Percentiles rank a stretch among this genome's conserved stretches.
Conservation (phyloP, 2,329 filamentous ascomycete species). For the Fusarium sp. region DNA sequence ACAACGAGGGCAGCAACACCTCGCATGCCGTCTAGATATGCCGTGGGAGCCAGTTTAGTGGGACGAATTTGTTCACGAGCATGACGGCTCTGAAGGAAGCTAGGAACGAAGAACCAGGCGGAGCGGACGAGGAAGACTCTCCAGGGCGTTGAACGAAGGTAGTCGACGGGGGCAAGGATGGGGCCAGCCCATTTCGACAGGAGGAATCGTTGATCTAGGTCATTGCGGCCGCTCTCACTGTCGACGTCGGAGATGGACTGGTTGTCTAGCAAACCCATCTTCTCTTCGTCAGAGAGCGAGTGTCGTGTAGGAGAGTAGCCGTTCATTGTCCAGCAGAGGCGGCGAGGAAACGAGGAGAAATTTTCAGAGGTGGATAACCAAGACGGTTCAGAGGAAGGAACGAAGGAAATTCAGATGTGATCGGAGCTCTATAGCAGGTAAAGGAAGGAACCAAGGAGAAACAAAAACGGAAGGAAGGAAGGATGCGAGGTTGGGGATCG, state of each 20-base stretch:
- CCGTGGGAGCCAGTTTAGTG: slow-evolving; percentile 65
- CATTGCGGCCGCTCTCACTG: slow-evolving; percentile 58
- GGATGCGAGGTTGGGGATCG: slow-evolving; percentile 27
- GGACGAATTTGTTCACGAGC: slow-evolving; percentile 59
- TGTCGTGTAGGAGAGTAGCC: slow-evolving; percentile 54
- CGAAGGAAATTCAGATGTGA: slow-evolving; percentile 2
- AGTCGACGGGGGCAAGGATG: slow-evolving; percentile 49
- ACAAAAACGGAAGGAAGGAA: slow-evolving; percentile 22
- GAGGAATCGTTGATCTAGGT: slow-evolving; percentile 56
- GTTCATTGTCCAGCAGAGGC: slow-evolving; percentile 55
- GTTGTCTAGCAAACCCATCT: slow-evolving; percentile 62
- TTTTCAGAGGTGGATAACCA: slow-evolving; percentile 3
- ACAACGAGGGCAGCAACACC: slow-evolving; percentile 70
- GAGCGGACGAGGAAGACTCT: slow-evolving; percentile 56
- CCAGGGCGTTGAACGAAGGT: slow-evolving; percentile 55
- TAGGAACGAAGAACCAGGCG: slow-evolving; percentile 66
- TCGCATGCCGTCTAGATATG: slow-evolving; percentile 72
- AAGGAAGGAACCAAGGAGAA: slow-evolving; percentile 25
- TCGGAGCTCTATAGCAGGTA: background rate
- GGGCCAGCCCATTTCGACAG: slow-evolving; percentile 53
- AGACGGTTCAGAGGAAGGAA: slow-evolving; percentile 14
- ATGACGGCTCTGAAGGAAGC: slow-evolving; percentile 64
- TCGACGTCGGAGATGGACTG: slow-evolving; percentile 60
- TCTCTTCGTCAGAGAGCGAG: slow-evolving; percentile 61
- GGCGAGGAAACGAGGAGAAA: slow-evolving; percentile 13